Evolutionary conservation across 768 basidiomycete genomes (phyloP).

Genomic region (Dentipellis sp.): DNA sequence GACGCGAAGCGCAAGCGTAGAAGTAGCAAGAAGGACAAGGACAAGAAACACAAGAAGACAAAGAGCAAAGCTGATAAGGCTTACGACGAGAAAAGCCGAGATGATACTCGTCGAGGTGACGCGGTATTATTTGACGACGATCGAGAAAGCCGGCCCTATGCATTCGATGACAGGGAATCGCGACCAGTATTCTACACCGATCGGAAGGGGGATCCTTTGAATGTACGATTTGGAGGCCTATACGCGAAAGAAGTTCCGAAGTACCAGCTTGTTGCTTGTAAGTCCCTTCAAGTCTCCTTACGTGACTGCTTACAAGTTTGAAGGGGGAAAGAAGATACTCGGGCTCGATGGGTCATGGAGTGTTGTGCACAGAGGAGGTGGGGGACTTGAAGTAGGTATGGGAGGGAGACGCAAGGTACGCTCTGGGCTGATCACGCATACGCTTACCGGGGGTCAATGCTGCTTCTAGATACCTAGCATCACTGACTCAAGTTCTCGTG

Average conservation of each 20-base stretch:
- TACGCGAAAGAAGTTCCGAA: slow-evolving; percentile 10
- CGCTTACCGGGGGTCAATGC: slow-evolving; percentile 1
- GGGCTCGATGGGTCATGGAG: slow-evolving; percentile 8
- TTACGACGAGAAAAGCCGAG: slow-evolving; percentile 17
- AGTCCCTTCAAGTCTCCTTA: neutral
- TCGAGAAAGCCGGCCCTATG: slow-evolving; percentile 17
- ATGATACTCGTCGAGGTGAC: slow-evolving; percentile 2
- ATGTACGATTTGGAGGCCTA: slow-evolving; percentile 11
- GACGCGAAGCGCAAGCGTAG: slow-evolving; percentile 13
- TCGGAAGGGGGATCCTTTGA: slow-evolving; percentile 14
- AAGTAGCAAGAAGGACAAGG: slow-evolving; percentile 14
- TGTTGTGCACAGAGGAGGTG: slow-evolving; percentile 3
- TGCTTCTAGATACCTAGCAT: slow-evolving; percentile 28
- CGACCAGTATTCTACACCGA: slow-evolving; percentile 49
- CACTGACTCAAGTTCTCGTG: slow-evolving; percentile 48
- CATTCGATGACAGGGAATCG: slow-evolving; percentile 17
- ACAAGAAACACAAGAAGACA: slow-evolving; percentile 19
- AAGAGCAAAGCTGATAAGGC: slow-evolving; percentile 6
- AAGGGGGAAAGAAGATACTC: slow-evolving; percentile 14
- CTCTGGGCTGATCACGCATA: slow-evolving; percentile 20
- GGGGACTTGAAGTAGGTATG: slow-evolving; percentile 7
- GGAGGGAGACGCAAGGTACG: slow-evolving; percentile 10
- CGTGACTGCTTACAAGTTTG: slow-evolving; percentile 7
- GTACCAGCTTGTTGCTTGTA: slow-evolving; percentile 12
- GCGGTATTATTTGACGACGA: slow-evolving; percentile 22